Evolutionary conservation across 176 grass and related monocot species (phyloP).

Genomic region (Juncus inflexus): DNA sequence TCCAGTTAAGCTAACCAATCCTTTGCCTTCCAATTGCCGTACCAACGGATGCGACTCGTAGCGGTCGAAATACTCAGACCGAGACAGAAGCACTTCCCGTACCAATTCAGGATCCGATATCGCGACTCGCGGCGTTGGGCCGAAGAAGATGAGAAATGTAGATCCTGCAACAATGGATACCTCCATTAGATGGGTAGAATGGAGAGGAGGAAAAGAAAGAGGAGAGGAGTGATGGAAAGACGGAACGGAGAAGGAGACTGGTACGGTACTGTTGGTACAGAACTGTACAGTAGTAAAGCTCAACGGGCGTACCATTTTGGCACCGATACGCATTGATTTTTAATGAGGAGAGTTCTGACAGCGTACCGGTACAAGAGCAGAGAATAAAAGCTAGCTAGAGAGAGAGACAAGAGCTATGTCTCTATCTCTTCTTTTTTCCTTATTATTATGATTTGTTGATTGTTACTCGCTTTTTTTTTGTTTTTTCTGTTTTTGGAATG

Average conservation of each 20-base stretch:
- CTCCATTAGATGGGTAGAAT: slow-evolving; percentile 11
- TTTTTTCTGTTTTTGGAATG: slow-evolving; percentile 13
- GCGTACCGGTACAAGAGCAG: slow-evolving; percentile 19
- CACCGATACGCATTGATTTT: slow-evolving; percentile 18
- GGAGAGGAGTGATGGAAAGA: neutral
- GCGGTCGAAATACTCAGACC: slow-evolving; percentile 81
- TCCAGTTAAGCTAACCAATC: slow-evolving; percentile 83
- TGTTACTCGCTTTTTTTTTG: neutral
- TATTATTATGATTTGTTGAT: too few species aligned
- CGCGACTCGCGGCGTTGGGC: slow-evolving; percentile 76
- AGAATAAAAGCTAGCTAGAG: slow-evolving; percentile 27
- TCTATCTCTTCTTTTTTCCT: slow-evolving; percentile 1
- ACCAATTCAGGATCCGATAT: slow-evolving; percentile 89
- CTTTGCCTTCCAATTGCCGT: slow-evolving; percentile 94
- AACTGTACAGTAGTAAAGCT: neutral
- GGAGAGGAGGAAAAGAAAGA: neutral
- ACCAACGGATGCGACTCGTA: slow-evolving; percentile 95
- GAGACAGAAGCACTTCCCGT: slow-evolving; percentile 77
- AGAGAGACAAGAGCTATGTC: neutral
- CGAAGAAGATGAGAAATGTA: slow-evolving; percentile 92
- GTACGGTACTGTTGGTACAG: slow-evolving; percentile 12
- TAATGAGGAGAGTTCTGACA: slow-evolving; percentile 23
- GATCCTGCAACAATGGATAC: slow-evolving; percentile 44
- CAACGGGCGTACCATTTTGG: neutral
- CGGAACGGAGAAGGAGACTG: neutral